Conservation (phyloP, 2,329 filamentous ascomycete genomes). For the Blastomyces percursus region DNA sequence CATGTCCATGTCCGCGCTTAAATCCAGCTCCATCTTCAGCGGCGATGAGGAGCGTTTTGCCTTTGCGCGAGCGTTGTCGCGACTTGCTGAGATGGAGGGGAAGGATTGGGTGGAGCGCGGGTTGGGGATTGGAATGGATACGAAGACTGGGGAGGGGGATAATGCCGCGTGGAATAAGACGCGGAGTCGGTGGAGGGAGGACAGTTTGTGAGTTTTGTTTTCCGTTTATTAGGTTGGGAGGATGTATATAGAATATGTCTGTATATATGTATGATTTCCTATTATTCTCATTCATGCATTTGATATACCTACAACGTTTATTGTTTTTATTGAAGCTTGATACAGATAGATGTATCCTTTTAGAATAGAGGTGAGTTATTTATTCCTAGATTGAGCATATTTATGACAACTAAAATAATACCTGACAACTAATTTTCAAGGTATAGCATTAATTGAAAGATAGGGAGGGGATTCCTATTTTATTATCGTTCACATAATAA, state of each 20-base stretch:
- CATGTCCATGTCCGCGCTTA: conserved; percentile 71
- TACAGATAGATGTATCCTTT: not conserved
- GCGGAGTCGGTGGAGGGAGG: conserved; percentile 41
- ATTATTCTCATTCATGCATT: not conserved
- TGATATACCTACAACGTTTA: not conserved
- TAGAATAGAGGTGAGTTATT: not conserved
- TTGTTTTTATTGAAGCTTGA: not conserved
- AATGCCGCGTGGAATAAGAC: conserved; percentile 40
- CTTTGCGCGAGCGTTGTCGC: conserved; percentile 76
- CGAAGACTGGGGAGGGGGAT: conserved; percentile 27
- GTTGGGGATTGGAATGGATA: conserved; percentile 39
- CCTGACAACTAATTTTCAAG: not conserved
- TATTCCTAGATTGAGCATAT: not conserved
- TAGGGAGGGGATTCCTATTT: no score
- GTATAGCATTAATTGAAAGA: not conserved
- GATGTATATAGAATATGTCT: not conserved
- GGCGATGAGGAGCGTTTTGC: conserved; percentile 96
- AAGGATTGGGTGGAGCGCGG: conserved; percentile 87
- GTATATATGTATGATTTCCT: not conserved
- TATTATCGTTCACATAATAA: not conserved
- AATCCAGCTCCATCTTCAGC: conserved; percentile 75
- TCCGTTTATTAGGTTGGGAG: not conserved
- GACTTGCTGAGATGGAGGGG: conserved; percentile 86
- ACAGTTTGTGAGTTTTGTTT: conserved; percentile 30
- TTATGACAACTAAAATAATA: not conserved